Conservation (phyloP, 257 asterid species). For the Ophiorrhiza pumila region DNA sequence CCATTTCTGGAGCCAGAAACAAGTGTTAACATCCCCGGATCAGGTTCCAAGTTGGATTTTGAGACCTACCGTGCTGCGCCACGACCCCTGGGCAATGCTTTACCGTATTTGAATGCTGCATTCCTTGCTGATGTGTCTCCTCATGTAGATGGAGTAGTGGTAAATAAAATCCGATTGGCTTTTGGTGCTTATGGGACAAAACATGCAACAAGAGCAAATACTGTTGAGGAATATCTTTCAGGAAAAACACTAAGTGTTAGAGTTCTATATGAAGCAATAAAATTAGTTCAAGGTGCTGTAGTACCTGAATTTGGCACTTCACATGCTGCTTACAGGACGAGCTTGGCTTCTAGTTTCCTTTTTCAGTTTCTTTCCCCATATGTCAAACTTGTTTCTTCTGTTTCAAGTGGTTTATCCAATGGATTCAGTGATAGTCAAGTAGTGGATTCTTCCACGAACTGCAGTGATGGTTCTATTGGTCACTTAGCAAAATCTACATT, state of each 20-base stretch:
- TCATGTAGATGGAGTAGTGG: constrained; percentile 28
- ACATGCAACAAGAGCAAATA: constrained; percentile 45
- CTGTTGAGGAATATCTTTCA: constrained; percentile 47
- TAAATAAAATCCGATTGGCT: constrained; percentile 35
- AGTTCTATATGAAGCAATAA: constrained; percentile 42
- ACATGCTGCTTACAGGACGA: constrained; percentile 46
- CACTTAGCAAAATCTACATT: constrained; percentile 23
- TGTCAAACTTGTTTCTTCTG: constrained; percentile 11
- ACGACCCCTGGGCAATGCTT: constrained; percentile 63
- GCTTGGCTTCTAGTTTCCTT: constrained; percentile 55
- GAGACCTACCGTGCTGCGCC: constrained; percentile 61
- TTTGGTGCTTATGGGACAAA: constrained; percentile 62
- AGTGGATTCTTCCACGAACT: constrained; percentile 19
- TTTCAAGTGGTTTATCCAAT: constrained; percentile 17
- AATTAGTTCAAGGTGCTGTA: constrained; percentile 43
- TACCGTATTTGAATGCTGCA: constrained; percentile 63
- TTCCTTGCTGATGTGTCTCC: constrained; percentile 52
- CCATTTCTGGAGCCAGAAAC: constrained; percentile 34
- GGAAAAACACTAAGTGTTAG: constrained; percentile 33
- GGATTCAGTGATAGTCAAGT: constrained; percentile 14
- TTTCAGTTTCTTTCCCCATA: constrained; percentile 47
- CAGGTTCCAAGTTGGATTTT: constrained; percentile 34
- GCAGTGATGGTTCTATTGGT: constrained; percentile 10
- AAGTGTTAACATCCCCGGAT: constrained; percentile 11
- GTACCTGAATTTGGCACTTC: constrained; percentile 52